phyloP scores from a whole-genome alignment of 1,284 basidiomycete species.

The Rhodofomes roseus region DNA sequence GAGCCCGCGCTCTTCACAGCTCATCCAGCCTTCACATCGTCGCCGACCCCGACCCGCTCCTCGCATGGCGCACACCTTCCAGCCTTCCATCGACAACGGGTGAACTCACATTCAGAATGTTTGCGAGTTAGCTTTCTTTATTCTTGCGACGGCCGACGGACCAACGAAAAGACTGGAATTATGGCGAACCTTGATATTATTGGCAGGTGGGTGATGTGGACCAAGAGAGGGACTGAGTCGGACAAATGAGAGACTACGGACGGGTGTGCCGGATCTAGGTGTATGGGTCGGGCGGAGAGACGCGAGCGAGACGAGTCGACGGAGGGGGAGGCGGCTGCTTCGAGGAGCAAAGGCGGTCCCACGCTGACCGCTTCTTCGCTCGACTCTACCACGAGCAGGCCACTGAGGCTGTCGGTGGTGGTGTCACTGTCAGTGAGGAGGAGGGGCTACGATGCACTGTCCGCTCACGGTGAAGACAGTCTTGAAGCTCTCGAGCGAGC shows the following conservation, averaged over 20 bases:
- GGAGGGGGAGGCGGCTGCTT: slow-evolving; percentile 8
- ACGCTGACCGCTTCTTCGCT: slow-evolving; percentile 17
- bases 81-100: slow-evolving; percentile 3
- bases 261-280: slow-evolving; percentile 19
- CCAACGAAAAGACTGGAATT: slow-evolving; percentile 17
- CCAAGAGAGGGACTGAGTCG: slow-evolving; percentile 21
- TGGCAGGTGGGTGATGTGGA: slow-evolving; percentile 14
- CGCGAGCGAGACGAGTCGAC: background rate
- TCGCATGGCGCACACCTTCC: slow-evolving; percentile 1
- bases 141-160: slow-evolving; percentile 15
- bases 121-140: slow-evolving; percentile 13
- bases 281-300: slow-evolving; percentile 7
- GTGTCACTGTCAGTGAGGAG: slow-evolving; percentile 12
- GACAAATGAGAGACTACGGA: slow-evolving; percentile 21
- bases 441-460: slow-evolving; percentile 12
- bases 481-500: slow-evolving; percentile 4
- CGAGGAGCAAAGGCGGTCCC: slow-evolving; percentile 10
- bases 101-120: slow-evolving; percentile 17
- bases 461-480: slow-evolving; percentile 16
- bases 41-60: background rate
- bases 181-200: slow-evolving; percentile 22
- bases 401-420: slow-evolving; percentile 17
- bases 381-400: slow-evolving; percentile 7
- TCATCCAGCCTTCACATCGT: background rate
- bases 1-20: background rate